Evolutionary conservation across 2,329 filamentous ascomycete genomes (phyloP).

Genomic region (Aspergillus persii): DNA sequence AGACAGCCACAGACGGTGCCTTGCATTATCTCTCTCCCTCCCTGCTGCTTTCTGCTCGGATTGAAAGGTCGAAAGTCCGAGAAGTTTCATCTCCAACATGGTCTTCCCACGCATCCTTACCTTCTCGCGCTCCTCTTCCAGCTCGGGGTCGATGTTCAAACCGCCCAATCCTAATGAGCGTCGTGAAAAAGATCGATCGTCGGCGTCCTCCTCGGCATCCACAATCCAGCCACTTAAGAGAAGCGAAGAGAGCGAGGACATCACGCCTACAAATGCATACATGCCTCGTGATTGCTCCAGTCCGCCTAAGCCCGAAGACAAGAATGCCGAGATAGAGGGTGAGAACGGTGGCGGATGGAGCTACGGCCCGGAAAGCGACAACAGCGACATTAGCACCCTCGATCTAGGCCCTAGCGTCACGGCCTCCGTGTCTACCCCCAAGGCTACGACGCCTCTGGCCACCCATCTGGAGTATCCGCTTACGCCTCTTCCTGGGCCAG

Average conservation of each 20-base stretch:
- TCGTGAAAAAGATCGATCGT: not conserved
- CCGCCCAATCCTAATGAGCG: not conserved
- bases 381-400: constrained; percentile 27
- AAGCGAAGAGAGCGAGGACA: not conserved
- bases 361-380: not conserved
- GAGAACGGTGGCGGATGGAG: not conserved
- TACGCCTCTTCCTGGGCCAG: not conserved
- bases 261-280: not conserved
- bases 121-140: not conserved
- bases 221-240: not conserved
- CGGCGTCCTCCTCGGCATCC: not conserved
- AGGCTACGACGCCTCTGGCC: not conserved
- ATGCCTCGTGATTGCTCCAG: not conserved
- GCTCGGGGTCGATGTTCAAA: not conserved
- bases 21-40: not conserved
- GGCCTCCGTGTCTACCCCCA: not conserved
- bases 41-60: no score
- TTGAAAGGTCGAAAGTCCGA: not conserved
- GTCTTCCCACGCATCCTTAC: not conserved
- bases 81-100: not conserved
- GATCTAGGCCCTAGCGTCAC: constrained; percentile 23
- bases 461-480: not conserved
- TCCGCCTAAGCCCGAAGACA: not conserved
- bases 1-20: no score
- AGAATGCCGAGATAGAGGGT: not conserved